Evolutionary conservation across 306 rosid genomes (phyloP), one percentile per base, ranked within the genome.

Genomic region (Quillaja saponaria): DNA sequence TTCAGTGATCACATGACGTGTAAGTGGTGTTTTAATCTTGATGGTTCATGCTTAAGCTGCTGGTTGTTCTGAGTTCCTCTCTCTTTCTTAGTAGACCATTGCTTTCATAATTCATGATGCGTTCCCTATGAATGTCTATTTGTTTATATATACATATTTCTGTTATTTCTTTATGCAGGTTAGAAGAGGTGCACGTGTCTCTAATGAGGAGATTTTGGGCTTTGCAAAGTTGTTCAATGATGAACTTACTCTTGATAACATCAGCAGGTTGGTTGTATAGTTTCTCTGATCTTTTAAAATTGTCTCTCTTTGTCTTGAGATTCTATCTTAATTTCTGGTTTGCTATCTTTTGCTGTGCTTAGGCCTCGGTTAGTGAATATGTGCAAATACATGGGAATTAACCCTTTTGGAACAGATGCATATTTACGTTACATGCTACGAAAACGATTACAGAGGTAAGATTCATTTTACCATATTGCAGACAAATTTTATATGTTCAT

Each of bases 321-420:
- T 68, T 54, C 37, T 31, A 39, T 71, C 40, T 38, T 74, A 72
- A 65, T 64, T 51, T 67, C 49, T 39, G 15, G 7, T 38, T 57
- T 13, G 17, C 44, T 52, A 40, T 67, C 64, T 67, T 68, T 58
- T 70, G 57, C 64, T 63, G 31, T 68, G 74, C 46, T 47, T 78
- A 92, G 99, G 86, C 84, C 99, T n/a, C 90, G 99, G 19, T 69
- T 92, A 79, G 94, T 92, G 68, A 89, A 78, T 74, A 92, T 92
- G 95, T 92, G 96, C 95, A 92, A 92, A 76, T 92, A 92, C 77
- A 92, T 92, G 99, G 96, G 90, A 46, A 86, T 92, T 58, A 81
- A 85, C 75, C 95, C 96, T 39, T 86, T 73, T 46, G 96, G 96
- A 8, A 89, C 95, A 8, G 95, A 92, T 83, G 89, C 94, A 41